Conservation (phyloP, 116 monocot species). For the Iris pallida region DNA sequence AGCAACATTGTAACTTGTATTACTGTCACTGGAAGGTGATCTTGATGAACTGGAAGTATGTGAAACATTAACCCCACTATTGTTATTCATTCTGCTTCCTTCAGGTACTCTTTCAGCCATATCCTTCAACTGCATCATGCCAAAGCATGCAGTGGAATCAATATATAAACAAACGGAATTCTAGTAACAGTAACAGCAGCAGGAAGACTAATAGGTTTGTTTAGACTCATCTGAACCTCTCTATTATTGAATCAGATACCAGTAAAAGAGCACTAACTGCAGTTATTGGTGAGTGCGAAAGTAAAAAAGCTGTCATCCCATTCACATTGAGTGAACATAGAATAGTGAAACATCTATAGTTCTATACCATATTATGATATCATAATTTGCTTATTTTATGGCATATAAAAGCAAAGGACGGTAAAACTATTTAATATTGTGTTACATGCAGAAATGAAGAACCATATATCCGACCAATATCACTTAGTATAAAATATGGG, state of each 20-base stretch:
- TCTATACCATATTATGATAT: too few relatives aligned
- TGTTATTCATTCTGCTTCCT: neutral
- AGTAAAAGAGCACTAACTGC: neutral
- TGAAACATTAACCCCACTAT: neutral
- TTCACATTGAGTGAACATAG: too few relatives aligned
- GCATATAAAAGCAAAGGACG: too few relatives aligned
- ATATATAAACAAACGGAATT: neutral
- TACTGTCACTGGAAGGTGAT: neutral
- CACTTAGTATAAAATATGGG: too few relatives aligned
- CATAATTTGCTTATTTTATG: too few relatives aligned
- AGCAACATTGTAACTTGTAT: neutral
- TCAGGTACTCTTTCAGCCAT: conserved; percentile 48
- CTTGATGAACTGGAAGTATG: conserved; percentile 1
- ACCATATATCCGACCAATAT: too few relatives aligned
- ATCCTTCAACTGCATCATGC: conserved; percentile 61
- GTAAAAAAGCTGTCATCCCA: conserved; percentile 1
- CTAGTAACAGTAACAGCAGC: neutral
- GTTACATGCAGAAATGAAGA: too few relatives aligned
- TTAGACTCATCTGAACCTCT: neutral
- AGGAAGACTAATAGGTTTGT: neutral
- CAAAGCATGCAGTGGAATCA: neutral
- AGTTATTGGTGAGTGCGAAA: neutral
- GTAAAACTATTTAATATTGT: too few relatives aligned
- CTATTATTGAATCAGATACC: neutral
- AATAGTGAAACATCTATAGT: too few relatives aligned